phyloP scores from a whole-genome alignment of 805 yeast genomes.

The Candida vartiovaarae region DNA sequence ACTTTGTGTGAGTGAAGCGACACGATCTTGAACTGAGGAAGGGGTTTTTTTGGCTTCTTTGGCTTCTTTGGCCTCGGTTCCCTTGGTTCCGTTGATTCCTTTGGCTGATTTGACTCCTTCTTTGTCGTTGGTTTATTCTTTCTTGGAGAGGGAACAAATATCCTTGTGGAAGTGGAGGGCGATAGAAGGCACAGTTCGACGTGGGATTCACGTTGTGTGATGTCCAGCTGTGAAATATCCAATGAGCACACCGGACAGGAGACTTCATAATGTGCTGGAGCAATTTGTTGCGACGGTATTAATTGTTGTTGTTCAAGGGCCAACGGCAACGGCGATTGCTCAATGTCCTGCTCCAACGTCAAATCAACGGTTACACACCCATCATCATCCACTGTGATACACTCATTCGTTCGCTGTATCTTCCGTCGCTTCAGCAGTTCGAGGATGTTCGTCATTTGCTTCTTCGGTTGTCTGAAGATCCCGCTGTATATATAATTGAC shows the following conservation, averaged over 20 bases:
- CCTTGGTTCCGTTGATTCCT: conserved; percentile 17
- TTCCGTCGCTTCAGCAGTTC: conserved; percentile 5
- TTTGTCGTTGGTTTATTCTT: background rate
- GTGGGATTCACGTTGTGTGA: conserved; percentile 43
- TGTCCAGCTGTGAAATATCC: conserved; percentile 30
- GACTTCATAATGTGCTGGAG: background rate
- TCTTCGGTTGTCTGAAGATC: background rate
- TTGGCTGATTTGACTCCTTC: background rate
- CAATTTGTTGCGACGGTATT: too few species aligned
- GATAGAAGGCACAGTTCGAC: conserved; percentile 44
- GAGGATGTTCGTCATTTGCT: conserved; percentile 5
- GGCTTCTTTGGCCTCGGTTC: conserved; percentile 26
- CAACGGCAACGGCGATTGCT: background rate
- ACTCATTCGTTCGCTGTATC: background rate
- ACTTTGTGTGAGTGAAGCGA: conserved; percentile 34
- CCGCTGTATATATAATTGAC: too few species aligned
- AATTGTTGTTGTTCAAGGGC: background rate
- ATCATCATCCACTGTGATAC: background rate
- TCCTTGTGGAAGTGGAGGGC: conserved; percentile 17
- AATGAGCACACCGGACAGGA: conserved; percentile 48
- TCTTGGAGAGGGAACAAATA: conserved; percentile 24
- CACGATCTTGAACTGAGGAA: conserved; percentile 48
- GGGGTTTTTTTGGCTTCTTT: conserved; percentile 6
- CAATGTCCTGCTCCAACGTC: conserved; percentile 7
- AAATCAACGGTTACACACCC: conserved; percentile 10